Base-by-base conservation (phyloP, 202 grass and related monocot genomes). In the Elaeis oleifera region DNA sequence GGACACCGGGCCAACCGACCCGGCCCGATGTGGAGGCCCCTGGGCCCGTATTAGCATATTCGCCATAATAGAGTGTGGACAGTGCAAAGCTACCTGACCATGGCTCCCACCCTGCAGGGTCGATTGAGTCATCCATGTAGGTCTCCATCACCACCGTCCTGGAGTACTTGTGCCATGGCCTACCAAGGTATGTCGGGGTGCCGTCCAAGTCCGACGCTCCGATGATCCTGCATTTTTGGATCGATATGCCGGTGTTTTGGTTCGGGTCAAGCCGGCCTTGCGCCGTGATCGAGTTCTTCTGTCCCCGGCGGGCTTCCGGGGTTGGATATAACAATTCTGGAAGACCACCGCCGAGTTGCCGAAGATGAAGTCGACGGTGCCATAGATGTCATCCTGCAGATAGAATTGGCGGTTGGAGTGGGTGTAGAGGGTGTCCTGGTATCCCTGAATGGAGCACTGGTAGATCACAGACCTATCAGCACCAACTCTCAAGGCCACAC, bases 361-460 rank as follows among this genome's bases (percentile, higher is more conserved):
- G 64, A 88, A 96, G 63, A 89, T 81, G 68, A 96, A 89, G 65
- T 96, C 91, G 24, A 96, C 79, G 1, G 84, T 89, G 60, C 87
- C 84, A 6, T 76, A 74, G 74, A 96, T 75, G 64, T 72, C 69
- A 0, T 24, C 53, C 13, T 88, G 72, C 25, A 59, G 22, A 18
- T 71, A 83, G 79, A 96, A 90, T 50, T 91, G 91, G 5, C 81
- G 84, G 64, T 85, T 87, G 57, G 91, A 96, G 79, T 83, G 71
- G 18, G 67, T 52, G 29, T 81, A 83, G 39, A 96, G 84, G 1
- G 91, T 88, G 74, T 90, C 87, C 54, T 96, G 91, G 60, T 83
- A 74, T 3, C 76, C 92, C 74, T 91, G 63, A 27, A 96, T 61
- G 50, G 68, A 64, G 57, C 91, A 89, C 26, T 81, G 76, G 79